Conservation (phyloP, 352 stramenopile species). For the Pythium phragmitis region DNA sequence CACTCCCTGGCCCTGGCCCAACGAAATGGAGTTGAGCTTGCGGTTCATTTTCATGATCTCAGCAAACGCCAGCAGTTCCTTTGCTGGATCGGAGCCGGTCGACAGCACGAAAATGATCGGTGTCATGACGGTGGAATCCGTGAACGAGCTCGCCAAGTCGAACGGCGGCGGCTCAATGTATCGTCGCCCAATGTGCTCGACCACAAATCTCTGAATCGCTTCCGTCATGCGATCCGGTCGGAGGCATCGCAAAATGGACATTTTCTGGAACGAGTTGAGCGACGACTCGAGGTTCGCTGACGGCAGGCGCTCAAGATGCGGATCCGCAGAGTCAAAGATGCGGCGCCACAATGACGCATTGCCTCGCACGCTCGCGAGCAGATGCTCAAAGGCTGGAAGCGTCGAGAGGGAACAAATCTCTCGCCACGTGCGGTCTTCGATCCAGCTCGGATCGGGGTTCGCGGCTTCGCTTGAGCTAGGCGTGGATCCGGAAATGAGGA, state of each 20-base stretch:
- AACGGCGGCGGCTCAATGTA: conserved; percentile 88
- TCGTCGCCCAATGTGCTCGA: conserved; percentile 63
- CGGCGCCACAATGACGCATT: conserved; percentile 35
- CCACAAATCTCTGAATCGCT: conserved; percentile 83
- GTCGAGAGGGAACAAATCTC: conserved; percentile 43
- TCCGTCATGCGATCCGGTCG: conserved; percentile 64
- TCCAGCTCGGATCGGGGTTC: conserved; percentile 49
- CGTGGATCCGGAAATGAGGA: conserved; percentile 90
- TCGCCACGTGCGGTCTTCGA: conserved; percentile 45
- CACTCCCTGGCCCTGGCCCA: conserved; percentile 88
- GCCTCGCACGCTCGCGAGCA: conserved; percentile 27
- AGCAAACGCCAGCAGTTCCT: conserved; percentile 86
- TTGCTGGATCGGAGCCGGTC: conserved; percentile 86
- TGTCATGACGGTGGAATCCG: conserved; percentile 80
- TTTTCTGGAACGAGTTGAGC: conserved; percentile 49
- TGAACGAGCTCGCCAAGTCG: conserved; percentile 80
- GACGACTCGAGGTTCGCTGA: conserved; percentile 29
- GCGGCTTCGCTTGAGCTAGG: conserved; percentile 68
- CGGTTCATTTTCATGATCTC: conserved; percentile 82
- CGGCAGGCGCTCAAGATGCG: conserved; percentile 41
- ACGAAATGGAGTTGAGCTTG: conserved; percentile 87
- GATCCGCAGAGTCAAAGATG: conserved; percentile 51
- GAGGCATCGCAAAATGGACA: conserved; percentile 54
- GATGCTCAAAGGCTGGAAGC: conserved; percentile 35
- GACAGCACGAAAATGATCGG: conserved; percentile 92